Percentiles rank a stretch among this genome's conserved stretches.
Conservation (phyloP, 2,329 filamentous ascomycete species). For the Penicillium sp. region DNA sequence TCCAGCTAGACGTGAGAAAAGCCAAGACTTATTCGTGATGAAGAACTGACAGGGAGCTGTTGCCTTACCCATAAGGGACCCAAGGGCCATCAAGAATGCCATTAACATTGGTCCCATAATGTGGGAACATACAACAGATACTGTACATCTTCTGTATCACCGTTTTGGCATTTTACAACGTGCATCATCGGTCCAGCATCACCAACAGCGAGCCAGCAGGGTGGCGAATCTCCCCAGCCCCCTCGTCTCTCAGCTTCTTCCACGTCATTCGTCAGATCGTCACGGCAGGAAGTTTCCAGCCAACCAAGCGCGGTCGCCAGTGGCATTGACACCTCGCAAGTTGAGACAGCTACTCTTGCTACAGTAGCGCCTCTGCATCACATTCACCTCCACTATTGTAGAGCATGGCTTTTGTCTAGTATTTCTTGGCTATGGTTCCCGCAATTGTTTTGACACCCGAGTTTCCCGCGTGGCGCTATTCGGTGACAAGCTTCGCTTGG, state of each 20-base stretch:
- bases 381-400: no score
- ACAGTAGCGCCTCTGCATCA: no score
- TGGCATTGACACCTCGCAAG: not conserved
- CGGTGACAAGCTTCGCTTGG: not conserved
- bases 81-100: not conserved
- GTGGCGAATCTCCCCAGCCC: conserved; percentile 15
- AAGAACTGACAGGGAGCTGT: no score
- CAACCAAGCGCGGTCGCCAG: not conserved
- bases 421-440: not conserved
- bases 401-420: no score
- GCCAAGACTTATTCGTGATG: not conserved
- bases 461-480: conserved; percentile 1
- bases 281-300: not conserved
- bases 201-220: not conserved
- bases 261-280: conserved; percentile 7
- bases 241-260: not conserved
- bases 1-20: not conserved
- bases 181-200: not conserved
- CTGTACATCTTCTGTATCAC: not conserved
- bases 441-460: not conserved
- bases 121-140: not conserved
- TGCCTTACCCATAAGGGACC: no score
- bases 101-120: not conserved
- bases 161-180: not conserved
- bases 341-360: not conserved